phyloP scores from a whole-genome alignment of 1,284 basidiomycete genomes.

The Pterula multifida region DNA sequence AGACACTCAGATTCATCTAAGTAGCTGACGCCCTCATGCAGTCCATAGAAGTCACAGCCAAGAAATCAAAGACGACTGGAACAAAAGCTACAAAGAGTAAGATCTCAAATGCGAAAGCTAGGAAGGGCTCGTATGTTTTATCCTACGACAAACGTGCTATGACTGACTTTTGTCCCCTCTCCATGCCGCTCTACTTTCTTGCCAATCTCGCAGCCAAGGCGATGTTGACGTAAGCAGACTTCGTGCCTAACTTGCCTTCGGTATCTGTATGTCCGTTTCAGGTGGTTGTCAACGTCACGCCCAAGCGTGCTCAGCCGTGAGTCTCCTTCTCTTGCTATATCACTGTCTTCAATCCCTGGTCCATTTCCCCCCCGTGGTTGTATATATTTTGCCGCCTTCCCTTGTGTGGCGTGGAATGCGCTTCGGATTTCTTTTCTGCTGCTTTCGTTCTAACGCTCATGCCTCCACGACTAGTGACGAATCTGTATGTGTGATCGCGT shows the following conservation, averaged over 20 bases:
- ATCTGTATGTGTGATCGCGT: background rate
- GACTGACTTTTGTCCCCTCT: background rate
- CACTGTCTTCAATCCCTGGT: slow-evolving; percentile 8
- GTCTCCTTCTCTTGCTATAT: background rate
- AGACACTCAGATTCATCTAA: slow-evolving; percentile 23
- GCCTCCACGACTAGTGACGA: background rate
- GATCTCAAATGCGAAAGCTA: background rate
- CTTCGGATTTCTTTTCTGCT: slow-evolving; percentile 38
- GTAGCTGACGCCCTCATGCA: slow-evolving; percentile 11
- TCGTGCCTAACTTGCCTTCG: background rate
- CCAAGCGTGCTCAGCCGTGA: background rate
- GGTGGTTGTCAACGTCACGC: background rate
- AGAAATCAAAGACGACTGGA: slow-evolving; percentile 15
- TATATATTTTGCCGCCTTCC: slow-evolving; percentile 1
- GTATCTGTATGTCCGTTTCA: background rate
- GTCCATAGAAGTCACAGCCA: slow-evolving; percentile 16
- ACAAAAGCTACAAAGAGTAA: slow-evolving; percentile 12
- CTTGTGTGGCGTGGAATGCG: slow-evolving; percentile 26
- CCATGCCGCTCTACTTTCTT: no score
- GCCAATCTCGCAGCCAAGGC: background rate
- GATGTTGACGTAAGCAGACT: background rate
- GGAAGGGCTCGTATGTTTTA: slow-evolving; percentile 2
- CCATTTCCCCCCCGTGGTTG: background rate
- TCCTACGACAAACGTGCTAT: background rate
- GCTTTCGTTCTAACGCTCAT: slow-evolving; percentile 19